These are phyloP conservation scores for Penicillium coprophilum DNA, from an alignment of 495 filamentous ascomycete species.

Conservation along the genomic window DNA sequence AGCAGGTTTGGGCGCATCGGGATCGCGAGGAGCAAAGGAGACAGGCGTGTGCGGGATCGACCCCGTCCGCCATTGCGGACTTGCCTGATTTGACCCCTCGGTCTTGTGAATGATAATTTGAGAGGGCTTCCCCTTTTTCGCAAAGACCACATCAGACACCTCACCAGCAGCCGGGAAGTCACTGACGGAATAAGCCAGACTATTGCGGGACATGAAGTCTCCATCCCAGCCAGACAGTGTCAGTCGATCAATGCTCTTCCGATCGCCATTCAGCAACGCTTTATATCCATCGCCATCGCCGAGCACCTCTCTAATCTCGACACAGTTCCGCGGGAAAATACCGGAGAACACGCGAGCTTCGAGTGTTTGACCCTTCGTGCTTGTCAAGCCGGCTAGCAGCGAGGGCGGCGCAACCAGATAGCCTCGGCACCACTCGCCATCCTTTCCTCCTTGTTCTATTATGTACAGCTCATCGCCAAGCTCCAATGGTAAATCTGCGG, in stretches of 20 bases:
- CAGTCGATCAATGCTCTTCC: constrained; percentile 27
- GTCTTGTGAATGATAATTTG: constrained; percentile 44
- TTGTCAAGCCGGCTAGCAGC: constrained; percentile 87
- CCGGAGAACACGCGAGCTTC: constrained; percentile 95
- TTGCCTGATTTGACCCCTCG: constrained; percentile 35
- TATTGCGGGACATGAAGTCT: constrained; percentile 29
- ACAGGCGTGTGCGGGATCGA: constrained; percentile 41
- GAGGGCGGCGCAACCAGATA: constrained; percentile 95
- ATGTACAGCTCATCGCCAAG: constrained; percentile 98
- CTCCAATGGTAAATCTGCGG: constrained; percentile 93
- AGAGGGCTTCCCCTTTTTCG: constrained; percentile 44
- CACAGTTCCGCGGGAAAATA: constrained; percentile 91
- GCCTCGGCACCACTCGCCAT: constrained; percentile 89
- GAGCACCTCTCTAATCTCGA: constrained; percentile 77
- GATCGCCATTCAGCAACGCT: constrained; percentile 36
- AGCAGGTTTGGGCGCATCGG: constrained; percentile 69
- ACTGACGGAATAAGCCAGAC: constrained; percentile 29
- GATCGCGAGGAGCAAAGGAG: constrained; percentile 40
- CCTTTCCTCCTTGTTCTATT: constrained; percentile 85
- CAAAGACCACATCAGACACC: constrained; percentile 41
- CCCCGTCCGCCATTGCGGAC: constrained; percentile 29
- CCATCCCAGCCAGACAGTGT: constrained; percentile 22
- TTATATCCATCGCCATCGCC: constrained; percentile 54
- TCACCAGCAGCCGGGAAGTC: constrained; percentile 32
- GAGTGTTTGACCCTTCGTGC: constrained; percentile 85